Evolutionary conservation across 768 basidiomycete species (phyloP), one percentile per base, ranked within the genome.

Genomic region (Tylopilus cervinicoccineus): DNA sequence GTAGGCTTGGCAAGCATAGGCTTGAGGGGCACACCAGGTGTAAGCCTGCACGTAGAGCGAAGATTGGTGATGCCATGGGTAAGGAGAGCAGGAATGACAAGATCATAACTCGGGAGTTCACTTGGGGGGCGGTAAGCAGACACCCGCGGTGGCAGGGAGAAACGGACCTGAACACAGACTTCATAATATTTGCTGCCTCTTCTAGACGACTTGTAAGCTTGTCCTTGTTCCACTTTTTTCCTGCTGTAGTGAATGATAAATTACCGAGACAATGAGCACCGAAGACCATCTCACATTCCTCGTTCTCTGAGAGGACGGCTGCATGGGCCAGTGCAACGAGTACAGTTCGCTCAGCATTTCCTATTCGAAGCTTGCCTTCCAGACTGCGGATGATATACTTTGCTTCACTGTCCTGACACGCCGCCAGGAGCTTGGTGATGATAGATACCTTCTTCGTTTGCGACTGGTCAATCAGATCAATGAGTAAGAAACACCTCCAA

Each of bases 1-100:
- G 95, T 98, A 9, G 96, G 96, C 68, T 98, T 99, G 14, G 96
- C 96, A 43, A 99, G 75, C 96, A 99, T 99, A 13, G 96, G 96
- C 60, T 99, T 99, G 29, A 99, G 74, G 1, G 96, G 96, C 29
- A 98, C 85, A 51, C 95, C 95, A 13, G 96, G 94, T 10, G 91
- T 94, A 16, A 99, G 78, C 64, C 88, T 93, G 75, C 96, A 97
- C 38, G 74, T 72, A 16, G 84, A 79, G 17, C 71, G 76, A 29
- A 99, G 70, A 13, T 78, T 73, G 31, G 77, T 77, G 38, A 94
- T 77, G 2, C 95, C 95, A 45, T 75, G 73, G 55, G 85, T 79
- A 40, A 98, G 76, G 24, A 99, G 72, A 2, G 92, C 89, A 3
- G 96, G 96, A 24, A 99, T 81, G 39, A 99, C 91, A 56, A 83